These are phyloP conservation scores for Bidens hawaiensis DNA, from an alignment of 140 eudicot species.

Conservation along the genomic window DNA sequence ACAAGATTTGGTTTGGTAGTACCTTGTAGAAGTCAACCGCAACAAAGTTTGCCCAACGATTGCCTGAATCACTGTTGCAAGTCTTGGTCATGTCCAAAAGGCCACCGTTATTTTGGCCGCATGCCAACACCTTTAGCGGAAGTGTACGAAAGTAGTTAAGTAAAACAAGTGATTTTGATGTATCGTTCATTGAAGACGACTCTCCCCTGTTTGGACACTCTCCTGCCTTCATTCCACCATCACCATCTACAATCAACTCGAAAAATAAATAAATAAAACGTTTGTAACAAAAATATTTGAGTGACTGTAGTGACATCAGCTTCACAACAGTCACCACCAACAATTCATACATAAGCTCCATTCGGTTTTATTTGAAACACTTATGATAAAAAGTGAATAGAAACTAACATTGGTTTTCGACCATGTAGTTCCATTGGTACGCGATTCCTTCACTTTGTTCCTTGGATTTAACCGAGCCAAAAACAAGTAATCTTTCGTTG, in stretches of 20 bases:
- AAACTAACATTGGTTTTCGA: slow-evolving; percentile 76
- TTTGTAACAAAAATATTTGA: too few species aligned
- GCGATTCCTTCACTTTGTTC: slow-evolving; percentile 87
- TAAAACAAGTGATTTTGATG: slow-evolving; percentile 65
- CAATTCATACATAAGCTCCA: too few species aligned
- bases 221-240: slow-evolving; percentile 80
- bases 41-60: slow-evolving; percentile 88
- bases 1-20: neutral
- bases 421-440: slow-evolving; percentile 90
- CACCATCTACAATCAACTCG: slow-evolving; percentile 66
- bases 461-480: slow-evolving; percentile 62
- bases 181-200: slow-evolving; percentile 62
- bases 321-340: too few species aligned
- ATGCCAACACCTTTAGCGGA: slow-evolving; percentile 53
- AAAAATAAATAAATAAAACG: too few species aligned
- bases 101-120: slow-evolving; percentile 57
- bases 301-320: too few species aligned
- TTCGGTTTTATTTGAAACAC: neutral
- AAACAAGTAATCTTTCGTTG: slow-evolving; percentile 73
- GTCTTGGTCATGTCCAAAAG: slow-evolving; percentile 68
- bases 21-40: slow-evolving; percentile 94
- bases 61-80: slow-evolving; percentile 59
- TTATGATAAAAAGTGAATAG: neutral
- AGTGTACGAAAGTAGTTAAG: slow-evolving; percentile 62
- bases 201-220: slow-evolving; percentile 70